Conservation (phyloP, 2,329 filamentous ascomycete species). For the Fusarium oligoseptatum region DNA sequence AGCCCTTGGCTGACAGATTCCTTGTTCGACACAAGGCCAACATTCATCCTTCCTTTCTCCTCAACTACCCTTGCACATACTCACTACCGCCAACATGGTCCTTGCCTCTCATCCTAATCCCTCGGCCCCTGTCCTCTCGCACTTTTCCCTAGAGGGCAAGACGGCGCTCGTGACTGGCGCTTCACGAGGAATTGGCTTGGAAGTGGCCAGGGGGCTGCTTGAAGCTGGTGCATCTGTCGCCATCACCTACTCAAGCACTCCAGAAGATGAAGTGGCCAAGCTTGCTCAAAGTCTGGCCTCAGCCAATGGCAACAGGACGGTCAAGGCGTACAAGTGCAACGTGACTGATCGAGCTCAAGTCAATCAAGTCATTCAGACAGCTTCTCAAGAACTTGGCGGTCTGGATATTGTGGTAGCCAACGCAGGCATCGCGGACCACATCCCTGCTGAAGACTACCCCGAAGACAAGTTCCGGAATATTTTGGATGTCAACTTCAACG, state of each 20-base stretch:
- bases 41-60: not conserved
- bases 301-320: constrained; percentile 17
- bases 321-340: constrained; percentile 55
- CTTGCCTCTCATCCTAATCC: constrained; percentile 38
- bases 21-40: not conserved
- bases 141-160: constrained; percentile 54
- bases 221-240: constrained; percentile 43
- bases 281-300: constrained; percentile 22
- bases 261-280: constrained; percentile 19
- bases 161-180: constrained; percentile 65
- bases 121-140: constrained; percentile 37
- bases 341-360: constrained; percentile 50
- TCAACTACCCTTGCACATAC: not conserved
- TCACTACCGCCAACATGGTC: constrained; percentile 27
- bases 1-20: not conserved
- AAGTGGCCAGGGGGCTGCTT: constrained; percentile 36
- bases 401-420: constrained; percentile 59
- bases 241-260: constrained; percentile 36
- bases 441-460: constrained; percentile 55
- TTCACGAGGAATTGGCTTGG: constrained; percentile 65
- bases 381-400: constrained; percentile 54
- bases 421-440: constrained; percentile 55
- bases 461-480: constrained; percentile 55
- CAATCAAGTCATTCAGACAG: constrained; percentile 43
- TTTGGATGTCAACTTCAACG: constrained; percentile 57